These are phyloP conservation scores for Chaetoscypha palmicola DNA, from an alignment of 2,329 filamentous ascomycete genomes.

Conservation along the genomic window DNA sequence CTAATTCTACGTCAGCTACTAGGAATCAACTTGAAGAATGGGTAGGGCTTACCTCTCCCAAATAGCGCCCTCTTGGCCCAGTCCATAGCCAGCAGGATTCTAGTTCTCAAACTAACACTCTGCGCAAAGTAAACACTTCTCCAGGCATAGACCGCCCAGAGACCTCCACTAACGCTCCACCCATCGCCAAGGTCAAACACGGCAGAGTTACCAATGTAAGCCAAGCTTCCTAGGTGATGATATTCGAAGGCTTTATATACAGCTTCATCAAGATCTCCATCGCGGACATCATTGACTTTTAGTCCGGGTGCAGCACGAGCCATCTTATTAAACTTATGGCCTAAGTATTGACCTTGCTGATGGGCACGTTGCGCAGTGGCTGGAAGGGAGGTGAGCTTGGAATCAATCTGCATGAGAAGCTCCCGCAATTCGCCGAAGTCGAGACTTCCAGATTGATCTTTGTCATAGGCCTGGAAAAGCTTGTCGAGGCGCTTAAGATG, in stretches of 20 bases:
- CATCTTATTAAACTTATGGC: constrained; percentile 88
- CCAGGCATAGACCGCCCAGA: constrained; percentile 95
- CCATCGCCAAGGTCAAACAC: constrained; percentile 84
- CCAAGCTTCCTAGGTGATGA: constrained; percentile 80
- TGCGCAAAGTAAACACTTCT: constrained; percentile 94
- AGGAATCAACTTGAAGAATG: too few relatives aligned
- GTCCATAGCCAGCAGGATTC: constrained; percentile 89
- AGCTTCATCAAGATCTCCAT: constrained; percentile 86
- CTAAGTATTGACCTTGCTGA: constrained; percentile 90
- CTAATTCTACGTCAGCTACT: too few relatives aligned
- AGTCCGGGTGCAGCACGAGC: constrained; percentile 71
- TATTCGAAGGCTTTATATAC: constrained; percentile 96
- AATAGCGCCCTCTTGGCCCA: constrained; percentile 97
- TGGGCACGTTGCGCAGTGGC: constrained; percentile 95
- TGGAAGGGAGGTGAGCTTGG: constrained; percentile 86
- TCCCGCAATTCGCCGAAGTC: constrained; percentile 90
- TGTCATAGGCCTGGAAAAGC: constrained; percentile 87
- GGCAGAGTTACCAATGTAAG: constrained; percentile 93
- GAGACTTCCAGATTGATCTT: constrained; percentile 84
- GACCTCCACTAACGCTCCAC: constrained; percentile 69
- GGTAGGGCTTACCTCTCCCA: constrained; percentile 63
- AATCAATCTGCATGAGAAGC: constrained; percentile 86
- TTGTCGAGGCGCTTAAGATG: constrained; percentile 86
- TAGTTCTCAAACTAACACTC: constrained; percentile 86
- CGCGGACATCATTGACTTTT: constrained; percentile 69